phyloP scores from a whole-genome alignment of 169 alveolate species.

The Eimeria nieschulzi region DNA sequence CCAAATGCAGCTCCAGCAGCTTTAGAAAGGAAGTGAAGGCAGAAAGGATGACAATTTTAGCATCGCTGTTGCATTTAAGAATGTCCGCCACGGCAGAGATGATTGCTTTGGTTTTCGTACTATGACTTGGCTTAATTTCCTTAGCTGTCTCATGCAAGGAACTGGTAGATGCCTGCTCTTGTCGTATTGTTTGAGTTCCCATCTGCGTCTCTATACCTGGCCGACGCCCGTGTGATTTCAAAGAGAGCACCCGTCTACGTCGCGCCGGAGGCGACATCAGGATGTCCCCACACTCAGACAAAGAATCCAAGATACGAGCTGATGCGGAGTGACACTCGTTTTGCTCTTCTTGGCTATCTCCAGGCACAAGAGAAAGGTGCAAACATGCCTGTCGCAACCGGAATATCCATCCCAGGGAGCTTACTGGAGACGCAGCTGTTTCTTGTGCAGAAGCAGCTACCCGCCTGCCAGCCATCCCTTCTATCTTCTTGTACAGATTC shows the following conservation, averaged over 20 bases:
- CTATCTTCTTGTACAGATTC: background rate
- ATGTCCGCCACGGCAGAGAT: background rate
- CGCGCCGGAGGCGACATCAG: too few species aligned
- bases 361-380: background rate
- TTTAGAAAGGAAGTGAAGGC: background rate
- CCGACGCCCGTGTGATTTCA: too few species aligned
- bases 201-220: too few species aligned
- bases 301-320: too few species aligned
- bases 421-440: background rate
- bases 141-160: too few species aligned
- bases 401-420: background rate
- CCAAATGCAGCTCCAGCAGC: background rate
- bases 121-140: background rate
- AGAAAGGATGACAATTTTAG: background rate
- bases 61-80: background rate
- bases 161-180: too few species aligned
- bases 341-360: background rate
- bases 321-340: too few species aligned
- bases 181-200: too few species aligned
- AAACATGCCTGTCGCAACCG: conserved; percentile 1
- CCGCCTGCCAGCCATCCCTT: background rate
- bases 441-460: background rate
- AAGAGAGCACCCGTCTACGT: too few species aligned
- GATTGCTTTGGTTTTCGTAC: background rate
- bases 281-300: too few species aligned